Conservation (phyloP, 345 rosid species). For the Luvunga scandens region DNA sequence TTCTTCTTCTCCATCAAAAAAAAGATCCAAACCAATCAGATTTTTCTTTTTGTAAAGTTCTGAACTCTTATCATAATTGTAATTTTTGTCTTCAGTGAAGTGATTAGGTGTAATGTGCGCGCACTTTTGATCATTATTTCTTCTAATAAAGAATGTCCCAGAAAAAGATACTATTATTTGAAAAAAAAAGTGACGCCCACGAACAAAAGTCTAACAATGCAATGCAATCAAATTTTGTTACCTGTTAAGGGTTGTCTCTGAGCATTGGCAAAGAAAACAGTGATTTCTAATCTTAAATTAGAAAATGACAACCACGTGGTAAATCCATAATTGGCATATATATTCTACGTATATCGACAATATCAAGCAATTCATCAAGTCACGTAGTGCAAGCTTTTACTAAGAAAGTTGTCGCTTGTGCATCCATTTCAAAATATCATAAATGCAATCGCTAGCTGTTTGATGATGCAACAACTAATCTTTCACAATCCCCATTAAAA, state of each 20-base stretch:
- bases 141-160: too few species aligned
- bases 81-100: background rate
- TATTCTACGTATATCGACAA: background rate
- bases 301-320: background rate
- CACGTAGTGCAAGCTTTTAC: background rate
- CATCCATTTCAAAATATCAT: background rate
- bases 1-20: too few species aligned
- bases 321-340: background rate
- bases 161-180: background rate
- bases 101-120: background rate
- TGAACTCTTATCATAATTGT: background rate
- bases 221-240: background rate
- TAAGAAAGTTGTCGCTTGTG: background rate
- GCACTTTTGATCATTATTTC: background rate
- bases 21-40: too few species aligned
- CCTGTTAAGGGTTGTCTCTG: background rate
- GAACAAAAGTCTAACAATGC: background rate
- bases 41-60: too few species aligned
- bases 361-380: background rate
- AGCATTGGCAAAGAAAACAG: background rate
- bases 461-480: too few species aligned
- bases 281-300: background rate
- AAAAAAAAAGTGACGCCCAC: background rate
- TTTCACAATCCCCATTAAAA: too few species aligned
- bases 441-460: background rate